A percentile compares a stretch with the other conserved stretches of the same genome.
phyloP scores from a whole-genome alignment of 768 basidiomycete species.

The Boletus rubroflammeus region DNA sequence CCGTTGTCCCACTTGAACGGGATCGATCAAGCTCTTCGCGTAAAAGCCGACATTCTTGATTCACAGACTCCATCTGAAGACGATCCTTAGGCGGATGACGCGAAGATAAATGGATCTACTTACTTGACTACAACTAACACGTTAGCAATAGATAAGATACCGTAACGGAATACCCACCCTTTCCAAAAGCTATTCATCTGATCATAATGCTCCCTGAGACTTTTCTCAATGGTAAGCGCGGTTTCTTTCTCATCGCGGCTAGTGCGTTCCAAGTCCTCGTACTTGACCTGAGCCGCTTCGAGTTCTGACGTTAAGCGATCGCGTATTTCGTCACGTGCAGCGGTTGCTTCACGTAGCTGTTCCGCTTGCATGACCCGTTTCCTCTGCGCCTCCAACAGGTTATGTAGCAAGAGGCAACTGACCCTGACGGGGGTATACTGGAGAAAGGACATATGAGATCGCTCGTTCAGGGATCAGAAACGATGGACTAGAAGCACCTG shows the following conservation, averaged over 20 bases:
- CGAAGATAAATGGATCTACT: slow-evolving; percentile 17
- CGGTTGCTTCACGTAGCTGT: slow-evolving; percentile 28
- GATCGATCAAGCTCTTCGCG: slow-evolving; percentile 27
- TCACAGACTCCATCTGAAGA: slow-evolving; percentile 22
- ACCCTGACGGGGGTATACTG: slow-evolving; percentile 53
- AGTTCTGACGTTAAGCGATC: slow-evolving; percentile 31
- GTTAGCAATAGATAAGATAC: slow-evolving; percentile 17
- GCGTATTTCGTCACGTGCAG: slow-evolving; percentile 32
- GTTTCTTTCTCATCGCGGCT: slow-evolving; percentile 50
- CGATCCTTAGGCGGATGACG: slow-evolving; percentile 5
- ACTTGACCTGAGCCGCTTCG: slow-evolving; percentile 38
- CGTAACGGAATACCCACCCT: slow-evolving; percentile 26
- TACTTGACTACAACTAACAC: slow-evolving; percentile 32
- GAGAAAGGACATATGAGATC: slow-evolving; percentile 5
- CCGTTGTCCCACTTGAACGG: slow-evolving; percentile 13
- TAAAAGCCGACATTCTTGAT: slow-evolving; percentile 26
- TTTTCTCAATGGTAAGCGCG: slow-evolving; percentile 48
- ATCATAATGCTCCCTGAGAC: slow-evolving; percentile 50
- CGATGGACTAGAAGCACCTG: slow-evolving; percentile 35
- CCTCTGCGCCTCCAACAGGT: slow-evolving; percentile 47
- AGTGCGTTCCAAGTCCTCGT: slow-evolving; percentile 38
- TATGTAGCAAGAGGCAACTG: slow-evolving; percentile 46
- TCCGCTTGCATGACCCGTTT: slow-evolving; percentile 36
- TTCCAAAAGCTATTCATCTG: slow-evolving; percentile 43
- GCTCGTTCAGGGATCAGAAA: slow-evolving; percentile 5